A percentile compares a stretch with the other conserved stretches of the same genome.
These are phyloP conservation scores for Theobroma cacao DNA, from an alignment of 345 rosid genomes.

Conservation along the genomic window DNA sequence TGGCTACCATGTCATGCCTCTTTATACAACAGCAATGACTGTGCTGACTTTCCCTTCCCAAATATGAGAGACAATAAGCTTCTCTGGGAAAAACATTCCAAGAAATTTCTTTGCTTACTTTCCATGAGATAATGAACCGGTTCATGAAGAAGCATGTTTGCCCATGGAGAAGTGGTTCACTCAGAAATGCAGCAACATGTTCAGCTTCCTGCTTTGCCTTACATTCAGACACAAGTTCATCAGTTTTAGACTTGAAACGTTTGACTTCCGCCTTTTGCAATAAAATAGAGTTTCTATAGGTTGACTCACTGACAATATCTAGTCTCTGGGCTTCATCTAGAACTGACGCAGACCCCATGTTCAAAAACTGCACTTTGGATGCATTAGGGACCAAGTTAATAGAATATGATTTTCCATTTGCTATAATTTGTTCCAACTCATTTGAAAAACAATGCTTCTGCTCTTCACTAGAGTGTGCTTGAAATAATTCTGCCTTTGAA, in stretches of 20 bases:
- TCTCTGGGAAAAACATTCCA: conserved; percentile 10
- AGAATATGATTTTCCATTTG: conserved; percentile 39
- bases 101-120: conserved; percentile 23
- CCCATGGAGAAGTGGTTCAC: conserved; percentile 43
- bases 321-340: conserved; percentile 63
- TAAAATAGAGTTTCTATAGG: conserved; percentile 38
- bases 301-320: conserved; percentile 63
- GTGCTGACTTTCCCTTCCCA: conserved; percentile 20
- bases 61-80: conserved; percentile 9
- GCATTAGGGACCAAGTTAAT: conserved; percentile 30
- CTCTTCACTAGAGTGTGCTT: conserved; percentile 23
- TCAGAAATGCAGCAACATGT: conserved; percentile 16
- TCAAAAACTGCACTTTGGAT: conserved; percentile 46
- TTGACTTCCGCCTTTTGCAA: conserved; percentile 65
- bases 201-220: conserved; percentile 25
- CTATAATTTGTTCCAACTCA: conserved; percentile 43
- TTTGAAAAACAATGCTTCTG: conserved; percentile 17
- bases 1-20: conserved; percentile 30
- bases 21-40: conserved; percentile 24
- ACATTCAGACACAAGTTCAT: conserved; percentile 30
- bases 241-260: conserved; percentile 47
- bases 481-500: conserved; percentile 43
- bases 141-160: conserved; percentile 64
- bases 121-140: conserved; percentile 73
- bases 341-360: conserved; percentile 47